Percentiles rank a stretch among this genome's conserved stretches.
Evolutionary conservation across 2,329 filamentous ascomycete genomes (phyloP).

Genomic region (Botrytis galanthina): DNA sequence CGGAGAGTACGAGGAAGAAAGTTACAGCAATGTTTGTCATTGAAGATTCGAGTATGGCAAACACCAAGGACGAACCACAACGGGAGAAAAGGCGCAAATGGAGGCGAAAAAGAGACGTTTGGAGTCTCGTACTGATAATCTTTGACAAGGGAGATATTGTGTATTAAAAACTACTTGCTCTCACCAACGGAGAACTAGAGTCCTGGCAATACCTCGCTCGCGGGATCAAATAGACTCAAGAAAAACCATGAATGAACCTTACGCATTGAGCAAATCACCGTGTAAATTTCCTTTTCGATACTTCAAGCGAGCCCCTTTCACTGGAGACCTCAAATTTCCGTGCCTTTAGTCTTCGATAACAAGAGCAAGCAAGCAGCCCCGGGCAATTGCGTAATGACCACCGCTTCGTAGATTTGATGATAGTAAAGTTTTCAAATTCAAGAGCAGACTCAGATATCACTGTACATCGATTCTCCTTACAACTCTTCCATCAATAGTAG

Average conservation of each 20-base stretch:
- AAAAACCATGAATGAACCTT: not conserved
- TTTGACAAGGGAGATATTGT: not conserved
- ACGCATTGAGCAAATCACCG: not conserved
- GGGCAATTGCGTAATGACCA: not conserved
- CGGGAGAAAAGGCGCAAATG: conserved; percentile 6
- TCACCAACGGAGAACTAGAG: not conserved
- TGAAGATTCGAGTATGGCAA: not conserved
- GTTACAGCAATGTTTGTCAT: not conserved
- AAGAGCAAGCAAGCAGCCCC: not conserved
- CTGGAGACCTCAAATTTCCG: not conserved
- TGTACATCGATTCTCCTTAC: not conserved
- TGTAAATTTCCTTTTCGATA: not conserved
- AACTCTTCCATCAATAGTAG: not conserved
- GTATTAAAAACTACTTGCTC: not conserved
- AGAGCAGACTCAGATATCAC: not conserved
- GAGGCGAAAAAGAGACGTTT: conserved; percentile 8
- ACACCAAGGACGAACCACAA: not conserved
- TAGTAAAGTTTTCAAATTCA: no score
- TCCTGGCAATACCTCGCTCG: not conserved
- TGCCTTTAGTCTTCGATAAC: not conserved
- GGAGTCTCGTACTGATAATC: conserved; percentile 10
- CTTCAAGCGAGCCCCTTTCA: not conserved
- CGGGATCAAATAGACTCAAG: not conserved
- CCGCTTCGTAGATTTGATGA: not conserved
- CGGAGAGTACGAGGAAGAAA: not conserved